A percentile compares a stretch with the other conserved stretches of the same genome.
phyloP scores from a whole-genome alignment of 768 basidiomycete species.

The Tulasnella sp. region DNA sequence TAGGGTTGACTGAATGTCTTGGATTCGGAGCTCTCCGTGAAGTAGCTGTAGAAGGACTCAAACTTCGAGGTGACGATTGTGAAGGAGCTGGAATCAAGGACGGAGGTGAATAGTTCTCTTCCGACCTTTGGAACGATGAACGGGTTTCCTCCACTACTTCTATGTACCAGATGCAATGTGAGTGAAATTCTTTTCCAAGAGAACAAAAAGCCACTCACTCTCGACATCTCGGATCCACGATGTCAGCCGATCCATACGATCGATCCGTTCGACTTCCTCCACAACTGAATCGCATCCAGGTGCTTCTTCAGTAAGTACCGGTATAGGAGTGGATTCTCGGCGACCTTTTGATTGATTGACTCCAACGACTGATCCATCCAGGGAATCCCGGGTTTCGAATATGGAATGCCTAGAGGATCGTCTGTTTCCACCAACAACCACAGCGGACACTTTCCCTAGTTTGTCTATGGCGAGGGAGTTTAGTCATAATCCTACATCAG shows the following conservation, averaged over 20 bases:
- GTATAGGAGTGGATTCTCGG: neutral
- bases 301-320: conserved; percentile 26
- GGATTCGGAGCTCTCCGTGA: no score
- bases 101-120: no score
- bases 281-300: conserved; percentile 41
- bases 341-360: neutral
- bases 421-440: conserved; percentile 9
- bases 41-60: no score
- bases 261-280: conserved; percentile 22
- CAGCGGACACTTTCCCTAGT: conserved; percentile 27
- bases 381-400: neutral
- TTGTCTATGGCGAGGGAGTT: conserved; percentile 30
- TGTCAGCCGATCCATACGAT: conserved; percentile 58
- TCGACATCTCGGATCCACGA: conserved; percentile 76
- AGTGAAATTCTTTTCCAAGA: neutral
- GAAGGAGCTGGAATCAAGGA: no score
- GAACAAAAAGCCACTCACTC: conserved; percentile 37
- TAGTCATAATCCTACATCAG: conserved; percentile 46
- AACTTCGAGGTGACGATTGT: no score
- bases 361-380: neutral
- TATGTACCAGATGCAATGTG: conserved; percentile 23
- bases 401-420: neutral
- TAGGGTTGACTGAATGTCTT: no score
- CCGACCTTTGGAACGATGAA: conserved; percentile 48
- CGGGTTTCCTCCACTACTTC: conserved; percentile 73